Base-by-base conservation (phyloP, 2,329 filamentous ascomycete genomes). In the Ophiostoma himal-ulmi region DNA sequence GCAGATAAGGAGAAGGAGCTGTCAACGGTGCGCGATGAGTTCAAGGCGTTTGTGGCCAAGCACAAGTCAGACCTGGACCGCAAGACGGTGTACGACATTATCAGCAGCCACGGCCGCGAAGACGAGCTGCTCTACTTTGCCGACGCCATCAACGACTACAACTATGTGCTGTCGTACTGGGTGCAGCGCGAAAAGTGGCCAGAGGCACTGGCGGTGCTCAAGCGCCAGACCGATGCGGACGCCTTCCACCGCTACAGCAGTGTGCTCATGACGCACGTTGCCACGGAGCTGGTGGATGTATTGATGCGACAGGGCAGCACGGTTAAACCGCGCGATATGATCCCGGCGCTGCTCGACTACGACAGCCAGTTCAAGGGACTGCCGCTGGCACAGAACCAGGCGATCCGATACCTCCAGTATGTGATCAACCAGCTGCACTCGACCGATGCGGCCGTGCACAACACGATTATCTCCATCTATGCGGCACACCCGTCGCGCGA, bases 181-280 rank as follows among this genome's bases (percentile, higher is more conserved):
- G 91, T 98, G 22, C 95, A 98, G 79, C 87, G 94, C 72, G 95
- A 98, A 80, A 88, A 92, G 75, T 99, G 95, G 95, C 81, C 83
- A 5, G 93, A 97, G 75, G 93, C 93, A 2, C 83, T 99, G 74
- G 87, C 88, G 70, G 93, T 98, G 57, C 84, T 99, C 69, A 96
- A 97, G 81, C 93, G 91, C 79, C 95, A 99, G 80, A 96, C 90
- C 5, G 91, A 96, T 68, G 88, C 92, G 0, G 93, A 96, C 68
- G 92, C 96, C 65, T 99, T 98, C 80, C 98, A 98, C 82, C 91
- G 92, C 73, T 97, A 98, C 79, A 95, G 93, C 82, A 97, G 91
- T 76, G 94, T 98, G n/a, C 85, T 99, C 67, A 97, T 99, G 91
- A 90, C 89, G 20, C 92, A 97, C 77, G 89, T 89, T 3, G 88